Evolutionary conservation across 2,329 filamentous ascomycete species (phyloP).

Genomic region (Curvularia sp.): DNA sequence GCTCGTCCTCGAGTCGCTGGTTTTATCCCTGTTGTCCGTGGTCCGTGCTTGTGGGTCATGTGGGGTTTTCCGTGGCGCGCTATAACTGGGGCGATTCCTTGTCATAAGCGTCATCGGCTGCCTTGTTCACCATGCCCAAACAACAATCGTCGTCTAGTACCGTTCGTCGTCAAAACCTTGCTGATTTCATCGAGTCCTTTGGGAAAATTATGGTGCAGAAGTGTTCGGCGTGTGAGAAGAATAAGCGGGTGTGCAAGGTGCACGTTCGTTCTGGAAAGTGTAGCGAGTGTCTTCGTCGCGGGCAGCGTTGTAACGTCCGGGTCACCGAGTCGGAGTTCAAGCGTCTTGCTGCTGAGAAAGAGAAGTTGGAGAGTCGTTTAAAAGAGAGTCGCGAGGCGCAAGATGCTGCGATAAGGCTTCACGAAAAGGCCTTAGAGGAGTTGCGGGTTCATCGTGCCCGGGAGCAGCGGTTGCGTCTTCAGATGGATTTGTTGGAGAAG

Average conservation of each 20-base stretch:
- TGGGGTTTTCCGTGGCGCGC: too few species aligned
- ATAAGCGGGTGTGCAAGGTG: background rate
- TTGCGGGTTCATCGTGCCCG: too few species aligned
- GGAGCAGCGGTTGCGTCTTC: too few species aligned
- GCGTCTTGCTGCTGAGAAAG: background rate
- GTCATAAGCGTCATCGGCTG: background rate
- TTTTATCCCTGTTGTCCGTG: too few species aligned
- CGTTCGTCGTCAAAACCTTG: background rate
- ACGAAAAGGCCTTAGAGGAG: too few species aligned
- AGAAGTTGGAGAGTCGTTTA: background rate
- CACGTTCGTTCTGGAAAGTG: background rate
- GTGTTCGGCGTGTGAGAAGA: background rate
- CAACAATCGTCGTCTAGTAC: too few species aligned
- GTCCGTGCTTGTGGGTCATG: too few species aligned
- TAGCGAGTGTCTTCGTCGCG: conserved; percentile 1
- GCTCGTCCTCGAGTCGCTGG: too few species aligned
- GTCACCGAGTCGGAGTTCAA: conserved; percentile 1
- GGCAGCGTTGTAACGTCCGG: background rate
- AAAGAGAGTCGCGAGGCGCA: background rate
- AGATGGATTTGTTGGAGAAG: too few species aligned
- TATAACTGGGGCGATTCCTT: background rate
- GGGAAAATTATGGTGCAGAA: conserved; percentile 2
- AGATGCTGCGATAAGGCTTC: too few species aligned
- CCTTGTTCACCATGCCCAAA: too few species aligned
- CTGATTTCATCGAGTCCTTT: conserved; percentile 1